Percentiles rank a stretch among this genome's conserved stretches.
These are phyloP conservation scores for Fusarium aywerte DNA, from an alignment of 2,329 filamentous ascomycete species.

Conservation along the genomic window DNA sequence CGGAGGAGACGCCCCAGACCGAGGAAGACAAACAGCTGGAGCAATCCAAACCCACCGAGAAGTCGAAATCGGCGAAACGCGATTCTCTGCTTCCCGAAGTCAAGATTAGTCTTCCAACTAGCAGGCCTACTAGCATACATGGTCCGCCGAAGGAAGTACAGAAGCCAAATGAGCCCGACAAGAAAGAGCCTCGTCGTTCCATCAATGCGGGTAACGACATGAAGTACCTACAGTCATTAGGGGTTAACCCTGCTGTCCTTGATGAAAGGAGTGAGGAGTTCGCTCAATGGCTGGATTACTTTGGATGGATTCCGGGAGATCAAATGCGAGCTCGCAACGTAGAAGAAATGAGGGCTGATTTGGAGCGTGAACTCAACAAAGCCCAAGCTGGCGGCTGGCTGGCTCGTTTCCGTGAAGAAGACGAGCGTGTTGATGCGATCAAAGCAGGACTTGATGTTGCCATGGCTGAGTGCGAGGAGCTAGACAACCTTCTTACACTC, in stretches of 20 bases:
- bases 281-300: conserved; percentile 82
- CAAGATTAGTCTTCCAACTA: conserved; percentile 65
- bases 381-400: conserved; percentile 95
- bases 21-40: conserved; percentile 18
- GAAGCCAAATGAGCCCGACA: conserved; percentile 45
- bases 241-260: conserved; percentile 80
- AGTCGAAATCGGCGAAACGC: conserved; percentile 48
- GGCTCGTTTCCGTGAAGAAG: conserved; percentile 83
- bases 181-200: conserved; percentile 66
- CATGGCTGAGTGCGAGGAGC: conserved; percentile 94
- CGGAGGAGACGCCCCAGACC: conserved; percentile 14
- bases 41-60: conserved; percentile 37
- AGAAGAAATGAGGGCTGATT: conserved; percentile 82
- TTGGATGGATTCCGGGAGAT: conserved; percentile 85
- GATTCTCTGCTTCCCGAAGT: conserved; percentile 64
- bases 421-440: conserved; percentile 88
- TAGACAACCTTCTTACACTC: conserved; percentile 91
- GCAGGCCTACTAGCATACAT: conserved; percentile 55
- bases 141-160: conserved; percentile 51
- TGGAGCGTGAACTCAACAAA: conserved; percentile 88
- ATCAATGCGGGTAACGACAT: conserved; percentile 77
- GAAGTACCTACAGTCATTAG: conserved; percentile 80
- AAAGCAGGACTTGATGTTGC: conserved; percentile 86
- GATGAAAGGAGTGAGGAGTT: conserved; percentile 83
- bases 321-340: conserved; percentile 79